These are phyloP conservation scores for Huiozyma naganishii DNA, from an alignment of 805 yeast genomes.

Conservation along the genomic window DNA sequence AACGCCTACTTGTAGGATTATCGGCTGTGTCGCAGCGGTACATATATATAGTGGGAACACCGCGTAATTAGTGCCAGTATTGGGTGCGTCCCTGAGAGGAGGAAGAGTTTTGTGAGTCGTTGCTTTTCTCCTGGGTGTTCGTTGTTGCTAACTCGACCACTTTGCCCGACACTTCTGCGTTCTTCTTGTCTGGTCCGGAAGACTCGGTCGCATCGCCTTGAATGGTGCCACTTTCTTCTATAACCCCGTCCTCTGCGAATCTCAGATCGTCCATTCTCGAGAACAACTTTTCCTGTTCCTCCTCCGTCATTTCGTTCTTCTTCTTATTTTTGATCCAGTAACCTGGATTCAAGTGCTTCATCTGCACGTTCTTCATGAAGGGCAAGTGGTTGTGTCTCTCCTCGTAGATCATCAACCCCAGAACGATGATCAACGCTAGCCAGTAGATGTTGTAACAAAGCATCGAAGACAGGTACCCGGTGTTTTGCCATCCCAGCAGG, in stretches of 20 bases:
- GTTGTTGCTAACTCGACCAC: too few relatives aligned
- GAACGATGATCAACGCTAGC: slow-evolving; percentile 48
- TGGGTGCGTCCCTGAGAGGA: too few relatives aligned
- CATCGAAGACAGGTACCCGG: slow-evolving; percentile 90
- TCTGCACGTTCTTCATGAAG: slow-evolving; percentile 39
- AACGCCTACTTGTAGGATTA: too few relatives aligned
- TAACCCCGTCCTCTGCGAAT: slow-evolving; percentile 30
- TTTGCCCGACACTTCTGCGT: too few relatives aligned
- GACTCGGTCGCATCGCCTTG: too few relatives aligned
- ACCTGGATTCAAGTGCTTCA: slow-evolving; percentile 57
- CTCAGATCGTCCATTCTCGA: slow-evolving; percentile 30
- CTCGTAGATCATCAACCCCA: slow-evolving; percentile 62
- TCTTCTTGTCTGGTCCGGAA: too few relatives aligned
- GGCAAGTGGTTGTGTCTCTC: slow-evolving; percentile 81
- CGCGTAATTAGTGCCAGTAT: too few relatives aligned
- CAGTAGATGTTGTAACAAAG: slow-evolving; percentile 84
- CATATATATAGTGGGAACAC: too few relatives aligned
- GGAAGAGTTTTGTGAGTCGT: too few relatives aligned
- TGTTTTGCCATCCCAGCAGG: slow-evolving; percentile 91
- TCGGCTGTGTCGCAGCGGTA: too few relatives aligned
- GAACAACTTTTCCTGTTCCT: slow-evolving; percentile 46
- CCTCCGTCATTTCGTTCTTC: slow-evolving; percentile 43
- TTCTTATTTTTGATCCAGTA: slow-evolving; percentile 61
- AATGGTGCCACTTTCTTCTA: not conserved
- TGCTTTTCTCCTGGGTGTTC: too few relatives aligned